Evolutionary conservation across 495 filamentous ascomycete species (phyloP).

Genomic region (Bacidia rubella): DNA sequence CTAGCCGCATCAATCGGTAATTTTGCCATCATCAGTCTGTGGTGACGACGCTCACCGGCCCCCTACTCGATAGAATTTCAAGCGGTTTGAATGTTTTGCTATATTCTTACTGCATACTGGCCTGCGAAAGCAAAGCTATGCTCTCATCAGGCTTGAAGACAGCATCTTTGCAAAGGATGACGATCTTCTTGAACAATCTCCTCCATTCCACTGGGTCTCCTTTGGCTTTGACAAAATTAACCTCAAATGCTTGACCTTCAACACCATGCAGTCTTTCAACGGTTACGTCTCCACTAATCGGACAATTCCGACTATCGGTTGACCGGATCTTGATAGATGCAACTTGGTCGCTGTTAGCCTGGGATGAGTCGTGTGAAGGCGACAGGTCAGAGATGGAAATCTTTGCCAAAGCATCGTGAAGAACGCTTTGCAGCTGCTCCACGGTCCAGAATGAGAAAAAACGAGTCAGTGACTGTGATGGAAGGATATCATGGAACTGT

Average conservation of each 20-base stretch:
- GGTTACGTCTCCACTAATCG: constrained; percentile 68
- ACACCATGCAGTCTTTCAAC: constrained; percentile 53
- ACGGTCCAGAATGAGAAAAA: constrained; percentile 79
- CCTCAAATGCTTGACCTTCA: constrained; percentile 54
- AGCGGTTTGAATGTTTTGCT: not conserved
- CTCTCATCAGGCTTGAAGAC: constrained; percentile 40
- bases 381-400: constrained; percentile 41
- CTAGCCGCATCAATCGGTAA: too few relatives aligned
- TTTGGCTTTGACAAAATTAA: constrained; percentile 85
- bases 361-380: not conserved
- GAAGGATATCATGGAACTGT: constrained; percentile 77
- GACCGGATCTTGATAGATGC: constrained; percentile 51
- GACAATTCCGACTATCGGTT: constrained; percentile 65
- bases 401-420: constrained; percentile 44
- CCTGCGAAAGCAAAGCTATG: constrained; percentile 7
- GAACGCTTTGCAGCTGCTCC: constrained; percentile 61
- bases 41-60: not conserved
- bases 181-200: constrained; percentile 89
- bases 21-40: not conserved
- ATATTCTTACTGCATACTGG: not conserved
- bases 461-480: constrained; percentile 67
- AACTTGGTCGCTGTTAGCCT: constrained; percentile 31
- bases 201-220: constrained; percentile 97
- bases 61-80: not conserved
- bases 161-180: constrained; percentile 68